Evolutionary conservation across 768 basidiomycete genomes (phyloP).

Genomic region (Albatrellus ellisii): DNA sequence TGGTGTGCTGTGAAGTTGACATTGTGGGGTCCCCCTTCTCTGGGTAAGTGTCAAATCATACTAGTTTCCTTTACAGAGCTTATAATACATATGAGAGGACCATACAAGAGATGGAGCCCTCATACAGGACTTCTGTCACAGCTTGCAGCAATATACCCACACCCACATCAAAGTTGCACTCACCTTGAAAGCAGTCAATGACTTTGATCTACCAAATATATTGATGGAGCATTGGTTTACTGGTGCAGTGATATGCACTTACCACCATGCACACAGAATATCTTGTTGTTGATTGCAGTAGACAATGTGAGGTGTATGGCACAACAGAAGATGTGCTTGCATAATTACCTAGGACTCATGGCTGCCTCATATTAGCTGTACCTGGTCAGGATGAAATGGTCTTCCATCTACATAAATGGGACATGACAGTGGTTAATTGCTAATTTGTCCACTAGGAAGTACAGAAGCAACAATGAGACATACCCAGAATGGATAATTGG

Average conservation of each 20-base stretch:
- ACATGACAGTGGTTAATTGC: no score
- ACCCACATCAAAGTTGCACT: conserved; percentile 1
- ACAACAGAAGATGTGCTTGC: conserved; percentile 48
- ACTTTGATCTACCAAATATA: conserved; percentile 99
- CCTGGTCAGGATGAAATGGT: conserved; percentile 89
- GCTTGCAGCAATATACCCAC: conserved; percentile 13
- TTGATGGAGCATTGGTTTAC: conserved; percentile 40
- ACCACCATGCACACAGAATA: conserved; percentile 99
- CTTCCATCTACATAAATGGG: conserved; percentile 67
- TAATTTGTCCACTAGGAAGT: background rate
- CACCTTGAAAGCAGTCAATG: conserved; percentile 94
- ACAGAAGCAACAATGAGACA: conserved; percentile 17
- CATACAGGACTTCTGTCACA: conserved; percentile 86
- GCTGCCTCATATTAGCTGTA: conserved; percentile 94
- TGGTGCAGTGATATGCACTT: conserved; percentile 15
- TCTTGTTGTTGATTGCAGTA: conserved; percentile 96
- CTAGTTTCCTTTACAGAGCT: no score
- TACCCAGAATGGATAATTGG: conserved; percentile 96
- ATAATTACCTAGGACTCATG: conserved; percentile 97
- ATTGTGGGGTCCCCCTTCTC: conserved; percentile 99
- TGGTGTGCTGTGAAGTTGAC: conserved; percentile 29
- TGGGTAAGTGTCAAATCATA: conserved; percentile 99
- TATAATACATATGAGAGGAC: no score
- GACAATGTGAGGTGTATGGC: conserved; percentile 58
- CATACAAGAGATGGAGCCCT: conserved; percentile 99